phyloP scores from a whole-genome alignment of 768 basidiomycete genomes.

The Sarcodon aspratus region DNA sequence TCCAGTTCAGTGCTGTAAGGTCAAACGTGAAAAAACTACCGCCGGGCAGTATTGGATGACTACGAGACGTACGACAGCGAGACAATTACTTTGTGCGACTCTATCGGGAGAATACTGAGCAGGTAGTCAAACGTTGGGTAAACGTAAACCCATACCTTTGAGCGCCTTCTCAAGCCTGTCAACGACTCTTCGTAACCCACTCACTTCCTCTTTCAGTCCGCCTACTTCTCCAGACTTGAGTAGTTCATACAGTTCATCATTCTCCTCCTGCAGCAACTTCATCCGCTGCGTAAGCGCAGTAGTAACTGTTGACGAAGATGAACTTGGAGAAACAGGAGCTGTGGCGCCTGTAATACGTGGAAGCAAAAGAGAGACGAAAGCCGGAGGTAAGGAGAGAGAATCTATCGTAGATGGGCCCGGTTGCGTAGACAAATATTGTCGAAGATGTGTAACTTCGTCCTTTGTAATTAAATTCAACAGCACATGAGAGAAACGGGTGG shows the following conservation, averaged over 20 bases:
- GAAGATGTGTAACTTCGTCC: slow-evolving; percentile 66
- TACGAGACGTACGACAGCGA: slow-evolving; percentile 53
- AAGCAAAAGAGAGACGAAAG: slow-evolving; percentile 55
- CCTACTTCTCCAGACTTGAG: slow-evolving; percentile 69
- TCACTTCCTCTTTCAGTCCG: slow-evolving; percentile 72
- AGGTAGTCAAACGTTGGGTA: slow-evolving; percentile 1
- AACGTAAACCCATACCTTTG: slow-evolving; percentile 39
- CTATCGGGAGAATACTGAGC: slow-evolving; percentile 22
- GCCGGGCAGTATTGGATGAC: slow-evolving; percentile 4
- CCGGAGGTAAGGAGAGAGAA: slow-evolving; percentile 57
- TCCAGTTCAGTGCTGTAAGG: slow-evolving; percentile 58
- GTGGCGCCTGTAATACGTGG: slow-evolving; percentile 37
- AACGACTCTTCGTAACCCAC: slow-evolving; percentile 55
- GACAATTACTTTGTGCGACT: slow-evolving; percentile 65
- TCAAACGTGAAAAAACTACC: slow-evolving; percentile 1
- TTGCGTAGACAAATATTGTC: slow-evolving; percentile 52
- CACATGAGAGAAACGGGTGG: slow-evolving; percentile 7
- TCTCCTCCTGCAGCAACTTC: slow-evolving; percentile 71
- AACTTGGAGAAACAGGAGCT: slow-evolving; percentile 10
- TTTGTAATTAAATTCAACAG: slow-evolving; percentile 17
- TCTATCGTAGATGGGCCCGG: slow-evolving; percentile 49
- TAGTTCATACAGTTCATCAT: slow-evolving; percentile 75
- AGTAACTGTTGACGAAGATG: slow-evolving; percentile 40
- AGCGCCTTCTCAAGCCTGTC: slow-evolving; percentile 64
- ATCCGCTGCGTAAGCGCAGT: slow-evolving; percentile 70